Evolutionary conservation across 768 basidiomycete genomes (phyloP), one percentile per base, ranked within the genome.

Genomic region (Mycena rosella): DNA sequence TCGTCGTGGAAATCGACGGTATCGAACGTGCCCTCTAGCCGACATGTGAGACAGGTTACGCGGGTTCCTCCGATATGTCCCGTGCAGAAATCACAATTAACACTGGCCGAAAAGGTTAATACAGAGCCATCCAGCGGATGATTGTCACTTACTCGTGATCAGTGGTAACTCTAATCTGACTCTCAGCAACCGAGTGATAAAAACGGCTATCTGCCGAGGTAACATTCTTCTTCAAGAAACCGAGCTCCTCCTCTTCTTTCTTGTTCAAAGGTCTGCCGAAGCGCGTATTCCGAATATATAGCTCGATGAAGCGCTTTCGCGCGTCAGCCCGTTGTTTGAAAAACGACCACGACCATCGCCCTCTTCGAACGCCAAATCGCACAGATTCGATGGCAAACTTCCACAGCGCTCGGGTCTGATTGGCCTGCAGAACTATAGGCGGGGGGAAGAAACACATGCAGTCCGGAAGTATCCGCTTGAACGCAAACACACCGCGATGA

Each of bases 21-120:
- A 42, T 73, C 72, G 13, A 70, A 72, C 0, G 63, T 72, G 18
- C 45, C 64, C 56, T 69, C 69, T 1, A 69, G 44, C 20, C 68
- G 67, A 54, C 80, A 81, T 53, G 75, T 75, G 27, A 81, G 63
- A 51, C 80, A 81, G 26, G 77, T 66, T 18, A 79, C 56, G 4
- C 78, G 75, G 22, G 74, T 34, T 17, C 78, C 78, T 17, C 75
- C 77, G 6, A 78, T 76, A 24, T 38, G 53, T 7, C 77, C 75
- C 27, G 60, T 54, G 60, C 77, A 79, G 15, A 47, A 70, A 17
- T 49, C 78, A 60, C 78, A 79, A 4, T 4, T 13, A 10, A 68
- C 72, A 24, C 72, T 71, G 47, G 18, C 2, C 2, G 18, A 51
- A 40, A 47, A 47, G n/a, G 40, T 30, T 15, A 65, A 24, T 26